These are phyloP conservation scores for Termitomyces sp. DNA, from an alignment of 768 basidiomycete species.

Conservation along the genomic window DNA sequence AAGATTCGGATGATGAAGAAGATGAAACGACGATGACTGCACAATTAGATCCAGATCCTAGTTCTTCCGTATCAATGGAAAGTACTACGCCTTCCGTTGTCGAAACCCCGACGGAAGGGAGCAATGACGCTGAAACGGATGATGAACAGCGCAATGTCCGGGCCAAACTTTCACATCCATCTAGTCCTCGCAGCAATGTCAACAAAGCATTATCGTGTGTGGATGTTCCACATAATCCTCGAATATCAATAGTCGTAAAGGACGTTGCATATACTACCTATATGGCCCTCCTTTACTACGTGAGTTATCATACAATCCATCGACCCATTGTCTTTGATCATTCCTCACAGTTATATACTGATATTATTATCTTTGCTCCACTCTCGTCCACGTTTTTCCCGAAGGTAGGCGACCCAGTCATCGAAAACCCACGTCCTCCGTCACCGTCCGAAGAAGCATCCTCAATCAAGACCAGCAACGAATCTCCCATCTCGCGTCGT, in stretches of 20 bases:
- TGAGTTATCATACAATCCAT: slow-evolving; percentile 24
- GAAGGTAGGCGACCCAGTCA: slow-evolving; percentile 19
- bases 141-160: slow-evolving; percentile 17
- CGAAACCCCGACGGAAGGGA: slow-evolving; percentile 10
- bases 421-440: slow-evolving; percentile 18
- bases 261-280: slow-evolving; percentile 45
- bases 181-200: slow-evolving; percentile 15
- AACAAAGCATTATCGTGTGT: background rate
- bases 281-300: slow-evolving; percentile 63
- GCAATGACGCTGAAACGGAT: slow-evolving; percentile 18
- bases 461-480: slow-evolving; percentile 14
- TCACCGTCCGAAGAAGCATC: slow-evolving; percentile 21
- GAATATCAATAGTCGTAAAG: slow-evolving; percentile 37
- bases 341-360: slow-evolving; percentile 70
- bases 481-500: slow-evolving; percentile 26
- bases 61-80: slow-evolving; percentile 4
- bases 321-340: background rate
- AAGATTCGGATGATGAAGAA: slow-evolving; percentile 44
- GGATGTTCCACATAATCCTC: slow-evolving; percentile 2
- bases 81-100: slow-evolving; percentile 2
- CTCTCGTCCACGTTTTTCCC: slow-evolving; percentile 62
- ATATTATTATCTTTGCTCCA: slow-evolving; percentile 78
- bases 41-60: slow-evolving; percentile 20
- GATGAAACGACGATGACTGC: slow-evolving; percentile 17
- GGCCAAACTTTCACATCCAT: slow-evolving; percentile 16